A percentile compares a stretch with the other conserved stretches of the same genome.
These are phyloP conservation scores for Amylocarpus encephaloides DNA, from an alignment of 2,329 filamentous ascomycete species.

Conservation along the genomic window DNA sequence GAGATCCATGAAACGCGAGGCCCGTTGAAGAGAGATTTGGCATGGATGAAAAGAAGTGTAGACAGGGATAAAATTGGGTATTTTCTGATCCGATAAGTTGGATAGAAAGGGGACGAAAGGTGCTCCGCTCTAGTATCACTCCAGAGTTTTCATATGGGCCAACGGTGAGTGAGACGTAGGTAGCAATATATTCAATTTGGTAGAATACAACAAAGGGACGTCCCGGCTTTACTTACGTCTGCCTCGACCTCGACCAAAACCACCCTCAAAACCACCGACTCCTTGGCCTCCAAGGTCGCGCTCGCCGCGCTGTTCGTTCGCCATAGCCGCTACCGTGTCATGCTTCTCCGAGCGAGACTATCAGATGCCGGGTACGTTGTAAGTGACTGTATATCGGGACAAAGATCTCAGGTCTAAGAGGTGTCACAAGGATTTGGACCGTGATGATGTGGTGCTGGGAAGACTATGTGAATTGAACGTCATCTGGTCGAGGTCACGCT, in stretches of 20 bases:
- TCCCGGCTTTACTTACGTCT: conserved; percentile 27
- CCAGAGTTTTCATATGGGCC: too few relatives aligned
- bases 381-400: background rate
- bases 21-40: too few relatives aligned
- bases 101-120: too few relatives aligned
- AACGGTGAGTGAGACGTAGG: too few relatives aligned
- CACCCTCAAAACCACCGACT: conserved; percentile 15
- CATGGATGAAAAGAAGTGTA: too few relatives aligned
- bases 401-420: background rate
- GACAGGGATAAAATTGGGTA: too few relatives aligned
- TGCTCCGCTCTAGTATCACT: too few relatives aligned
- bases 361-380: background rate
- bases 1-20: background rate
- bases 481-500: conserved; percentile 16
- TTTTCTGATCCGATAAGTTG: too few relatives aligned
- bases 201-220: background rate
- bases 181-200: too few relatives aligned
- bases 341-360: conserved; percentile 10
- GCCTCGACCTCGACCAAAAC: conserved; percentile 27
- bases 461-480: conserved; percentile 8
- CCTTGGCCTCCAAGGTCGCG: conserved; percentile 29
- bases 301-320: conserved; percentile 29
- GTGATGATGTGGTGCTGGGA: conserved; percentile 3
- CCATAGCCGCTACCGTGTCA: conserved; percentile 27
- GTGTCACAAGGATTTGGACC: conserved; percentile 11